Conservation (phyloP, 345 rosid species). For the Eucalyptus leucophloia region DNA sequence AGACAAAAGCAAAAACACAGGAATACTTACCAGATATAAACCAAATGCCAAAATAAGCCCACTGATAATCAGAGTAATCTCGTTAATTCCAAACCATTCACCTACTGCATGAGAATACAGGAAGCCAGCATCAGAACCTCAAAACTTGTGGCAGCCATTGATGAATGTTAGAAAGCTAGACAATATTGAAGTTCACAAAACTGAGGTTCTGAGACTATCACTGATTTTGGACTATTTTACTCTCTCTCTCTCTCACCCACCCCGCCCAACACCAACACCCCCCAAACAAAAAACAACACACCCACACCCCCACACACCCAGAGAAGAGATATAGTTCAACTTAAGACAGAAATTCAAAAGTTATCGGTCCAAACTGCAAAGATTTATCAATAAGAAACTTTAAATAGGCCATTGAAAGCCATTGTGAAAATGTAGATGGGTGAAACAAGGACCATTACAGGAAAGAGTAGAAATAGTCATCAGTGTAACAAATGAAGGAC, state of each 20-base stretch:
- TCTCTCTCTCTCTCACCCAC: accelerated
- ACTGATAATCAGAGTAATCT: background rate
- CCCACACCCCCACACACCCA: background rate
- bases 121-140: background rate
- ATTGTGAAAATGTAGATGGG: background rate
- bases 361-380: background rate
- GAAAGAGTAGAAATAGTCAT: background rate
- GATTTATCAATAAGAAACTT: background rate
- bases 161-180: background rate
- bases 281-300: background rate
- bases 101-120: background rate
- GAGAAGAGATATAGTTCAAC: background rate
- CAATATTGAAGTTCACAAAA: background rate
- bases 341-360: background rate
- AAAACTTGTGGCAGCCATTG: background rate
- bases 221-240: background rate
- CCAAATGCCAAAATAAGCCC: background rate
- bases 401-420: background rate
- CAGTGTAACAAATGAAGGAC: background rate
- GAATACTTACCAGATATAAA: background rate
- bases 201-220: background rate
- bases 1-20: background rate
- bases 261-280: too few relatives aligned
- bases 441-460: background rate
- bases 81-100: background rate